Percentiles rank a stretch among this genome's conserved stretches.
Evolutionary conservation across 1,139 yeast genomes (phyloP).

Genomic region (Diutina sp.): DNA sequence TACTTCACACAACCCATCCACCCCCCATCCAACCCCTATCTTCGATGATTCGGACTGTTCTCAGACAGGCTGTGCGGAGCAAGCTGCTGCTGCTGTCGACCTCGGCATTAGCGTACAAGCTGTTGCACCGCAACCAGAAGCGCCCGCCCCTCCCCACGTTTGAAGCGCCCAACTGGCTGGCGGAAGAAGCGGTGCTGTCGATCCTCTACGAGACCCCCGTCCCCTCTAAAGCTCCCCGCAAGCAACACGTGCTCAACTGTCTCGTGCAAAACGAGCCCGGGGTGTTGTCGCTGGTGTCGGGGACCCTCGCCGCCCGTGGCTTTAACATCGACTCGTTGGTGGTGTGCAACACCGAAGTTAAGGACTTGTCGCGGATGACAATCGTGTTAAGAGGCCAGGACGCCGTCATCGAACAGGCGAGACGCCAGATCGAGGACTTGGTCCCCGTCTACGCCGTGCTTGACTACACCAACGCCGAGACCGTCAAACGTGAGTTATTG

Average conservation of each 20-base stretch:
- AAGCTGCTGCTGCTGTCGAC: conserved; percentile 47
- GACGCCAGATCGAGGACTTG: conserved; percentile 93
- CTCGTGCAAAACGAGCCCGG: conserved; percentile 98
- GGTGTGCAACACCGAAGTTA: conserved; percentile 92
- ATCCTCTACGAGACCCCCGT: conserved; percentile 89
- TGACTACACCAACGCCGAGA: conserved; percentile 84
- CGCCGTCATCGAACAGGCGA: conserved; percentile 95
- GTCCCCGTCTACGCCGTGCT: conserved; percentile 97
- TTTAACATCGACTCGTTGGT: conserved; percentile 95
- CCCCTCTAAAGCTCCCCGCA: conserved; percentile 52
- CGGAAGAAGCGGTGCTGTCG: conserved; percentile 90
- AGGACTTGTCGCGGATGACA: conserved; percentile 93
- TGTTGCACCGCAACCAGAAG: conserved; percentile 71
- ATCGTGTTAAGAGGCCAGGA: conserved; percentile 90
- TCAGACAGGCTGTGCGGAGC: conserved; percentile 1
- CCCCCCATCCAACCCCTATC: not conserved
- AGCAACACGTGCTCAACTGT: conserved; percentile 88
- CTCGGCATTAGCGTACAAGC: conserved; percentile 92
- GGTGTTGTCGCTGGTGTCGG: conserved; percentile 84
- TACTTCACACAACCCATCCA: not conserved
- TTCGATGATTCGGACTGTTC: not conserved
- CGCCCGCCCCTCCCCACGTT: conserved; percentile 92
- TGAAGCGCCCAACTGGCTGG: conserved; percentile 91
- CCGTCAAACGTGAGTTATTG: conserved; percentile 80
- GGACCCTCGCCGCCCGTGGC: conserved; percentile 95